A percentile compares a stretch with the other conserved stretches of the same genome.
Conservation (phyloP, 2,329 filamentous ascomycete species). For the Trichoderma harzianum region DNA sequence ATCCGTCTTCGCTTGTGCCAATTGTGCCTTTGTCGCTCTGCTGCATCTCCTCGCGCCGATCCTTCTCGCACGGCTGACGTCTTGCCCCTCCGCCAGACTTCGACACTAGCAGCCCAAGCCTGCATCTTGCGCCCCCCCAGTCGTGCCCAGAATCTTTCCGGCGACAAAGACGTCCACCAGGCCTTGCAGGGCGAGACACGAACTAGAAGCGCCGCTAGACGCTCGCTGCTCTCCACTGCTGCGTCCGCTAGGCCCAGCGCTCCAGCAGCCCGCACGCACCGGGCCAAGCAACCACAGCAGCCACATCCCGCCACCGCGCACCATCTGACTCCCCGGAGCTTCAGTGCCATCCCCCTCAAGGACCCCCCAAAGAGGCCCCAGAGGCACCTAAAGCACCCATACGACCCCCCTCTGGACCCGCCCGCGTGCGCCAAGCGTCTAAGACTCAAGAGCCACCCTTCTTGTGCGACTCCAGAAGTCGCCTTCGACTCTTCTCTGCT, state of each 20-base stretch:
- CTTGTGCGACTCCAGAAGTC: constrained; percentile 18
- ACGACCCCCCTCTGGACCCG: constrained; percentile 16
- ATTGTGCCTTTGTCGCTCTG: neutral
- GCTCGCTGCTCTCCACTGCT: constrained; percentile 13
- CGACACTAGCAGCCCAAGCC: constrained; percentile 10
- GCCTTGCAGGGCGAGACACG: constrained; percentile 14
- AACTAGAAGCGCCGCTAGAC: constrained; percentile 17
- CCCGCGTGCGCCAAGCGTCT: constrained; percentile 20
- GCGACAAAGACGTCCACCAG: neutral
- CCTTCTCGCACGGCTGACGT: constrained; percentile 17
- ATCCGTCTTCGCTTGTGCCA: neutral
- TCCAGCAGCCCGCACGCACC: neutral
- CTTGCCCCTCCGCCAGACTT: constrained; percentile 14
- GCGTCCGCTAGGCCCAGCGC: constrained; percentile 6
- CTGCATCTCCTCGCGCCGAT: constrained; percentile 11
- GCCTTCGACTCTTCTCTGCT: constrained; percentile 18
- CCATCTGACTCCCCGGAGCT: constrained; percentile 9
- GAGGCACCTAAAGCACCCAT: neutral
- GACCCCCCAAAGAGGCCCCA: neutral
- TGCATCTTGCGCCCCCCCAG: constrained; percentile 11
- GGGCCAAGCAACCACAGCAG: constrained; percentile 15
- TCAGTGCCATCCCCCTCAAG: neutral
- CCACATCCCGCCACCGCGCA: constrained; percentile 19
- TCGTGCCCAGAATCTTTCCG: constrained; percentile 16
- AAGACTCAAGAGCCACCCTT: constrained; percentile 19